phyloP scores from a whole-genome alignment of 2,329 filamentous ascomycete species.

The Fusarium sp. region DNA sequence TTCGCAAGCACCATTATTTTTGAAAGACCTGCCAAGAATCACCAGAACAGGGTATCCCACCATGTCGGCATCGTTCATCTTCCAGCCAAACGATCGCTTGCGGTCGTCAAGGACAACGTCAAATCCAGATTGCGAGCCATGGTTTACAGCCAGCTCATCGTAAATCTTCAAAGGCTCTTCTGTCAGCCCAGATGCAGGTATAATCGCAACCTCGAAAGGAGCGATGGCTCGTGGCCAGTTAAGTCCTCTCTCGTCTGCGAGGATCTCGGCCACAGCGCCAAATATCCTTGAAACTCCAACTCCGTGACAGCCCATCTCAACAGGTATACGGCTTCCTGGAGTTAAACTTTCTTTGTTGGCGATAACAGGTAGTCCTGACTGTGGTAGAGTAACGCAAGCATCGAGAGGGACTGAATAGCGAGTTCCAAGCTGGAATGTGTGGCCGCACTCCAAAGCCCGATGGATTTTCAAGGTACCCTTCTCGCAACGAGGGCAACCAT shows the following conservation, averaged over 20 bases:
- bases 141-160: conserved; percentile 60
- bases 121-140: conserved; percentile 45
- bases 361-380: conserved; percentile 23
- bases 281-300: conserved; percentile 93
- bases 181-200: conserved; percentile 60
- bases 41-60: conserved; percentile 88
- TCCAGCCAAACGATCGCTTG: conserved; percentile 76
- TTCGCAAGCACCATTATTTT: conserved; percentile 67
- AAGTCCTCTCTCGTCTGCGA: conserved; percentile 76
- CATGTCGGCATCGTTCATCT: conserved; percentile 87
- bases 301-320: conserved; percentile 97
- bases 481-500: conserved; percentile 76
- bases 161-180: conserved; percentile 67
- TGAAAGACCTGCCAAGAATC: conserved; percentile 78
- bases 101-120: conserved; percentile 82
- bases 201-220: conserved; percentile 79
- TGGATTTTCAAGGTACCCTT: conserved; percentile 70
- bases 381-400: conserved; percentile 63
- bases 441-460: conserved; percentile 86
- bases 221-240: conserved; percentile 90
- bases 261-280: conserved; percentile 80
- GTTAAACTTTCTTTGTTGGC: conserved; percentile 18
- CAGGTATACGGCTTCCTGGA: conserved; percentile 54
- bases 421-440: conserved; percentile 93
- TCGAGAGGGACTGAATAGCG: conserved; percentile 82